A percentile compares a stretch with the other conserved stretches of the same genome.
phyloP scores from a whole-genome alignment of 805 yeast genomes.

The Lipomyces sp. region DNA sequence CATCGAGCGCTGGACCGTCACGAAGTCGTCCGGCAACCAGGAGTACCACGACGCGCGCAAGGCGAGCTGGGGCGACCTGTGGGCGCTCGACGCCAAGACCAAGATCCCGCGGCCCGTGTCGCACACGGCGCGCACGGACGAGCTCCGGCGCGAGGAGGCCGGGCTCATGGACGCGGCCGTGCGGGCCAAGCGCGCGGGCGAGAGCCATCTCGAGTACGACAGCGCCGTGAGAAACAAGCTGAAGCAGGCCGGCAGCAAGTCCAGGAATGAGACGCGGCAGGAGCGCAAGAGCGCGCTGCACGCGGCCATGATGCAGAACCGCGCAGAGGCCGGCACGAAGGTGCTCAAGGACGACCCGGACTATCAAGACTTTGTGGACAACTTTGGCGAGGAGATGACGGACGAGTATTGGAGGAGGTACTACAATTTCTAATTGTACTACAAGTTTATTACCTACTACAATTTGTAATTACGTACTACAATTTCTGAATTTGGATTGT shows the following conservation, averaged over 20 bases:
- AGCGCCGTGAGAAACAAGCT: too few species aligned
- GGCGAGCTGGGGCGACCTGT: slow-evolving; percentile 75
- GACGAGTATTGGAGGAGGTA: slow-evolving; percentile 13
- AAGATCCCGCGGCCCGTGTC: slow-evolving; percentile 5
- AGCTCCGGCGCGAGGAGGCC: not conserved
- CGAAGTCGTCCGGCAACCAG: slow-evolving; percentile 65
- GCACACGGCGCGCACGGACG: not conserved
- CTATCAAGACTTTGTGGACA: slow-evolving; percentile 4
- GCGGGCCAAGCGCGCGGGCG: not conserved
- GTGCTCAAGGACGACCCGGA: slow-evolving; percentile 10
- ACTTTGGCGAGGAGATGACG: slow-evolving; percentile 7
- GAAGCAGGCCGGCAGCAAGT: not conserved
- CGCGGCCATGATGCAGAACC: not conserved
- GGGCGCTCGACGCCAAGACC: slow-evolving; percentile 71
- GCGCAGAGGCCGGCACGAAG: not conserved
- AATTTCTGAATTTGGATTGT: not conserved
- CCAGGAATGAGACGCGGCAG: not conserved
- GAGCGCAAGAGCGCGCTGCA: not conserved
- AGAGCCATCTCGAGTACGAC: too few species aligned
- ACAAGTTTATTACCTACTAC: too few species aligned
- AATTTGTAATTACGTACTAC: too few species aligned
- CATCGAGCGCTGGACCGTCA: slow-evolving; percentile 82
- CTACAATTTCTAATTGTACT: slow-evolving; percentile 6
- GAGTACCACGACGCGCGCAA: slow-evolving; percentile 89
- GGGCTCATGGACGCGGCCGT: not conserved